Evolutionary conservation across 1,284 basidiomycete species (phyloP), one percentile per base, ranked within the genome.

Genomic region (Fomitopsis schrenkii): DNA sequence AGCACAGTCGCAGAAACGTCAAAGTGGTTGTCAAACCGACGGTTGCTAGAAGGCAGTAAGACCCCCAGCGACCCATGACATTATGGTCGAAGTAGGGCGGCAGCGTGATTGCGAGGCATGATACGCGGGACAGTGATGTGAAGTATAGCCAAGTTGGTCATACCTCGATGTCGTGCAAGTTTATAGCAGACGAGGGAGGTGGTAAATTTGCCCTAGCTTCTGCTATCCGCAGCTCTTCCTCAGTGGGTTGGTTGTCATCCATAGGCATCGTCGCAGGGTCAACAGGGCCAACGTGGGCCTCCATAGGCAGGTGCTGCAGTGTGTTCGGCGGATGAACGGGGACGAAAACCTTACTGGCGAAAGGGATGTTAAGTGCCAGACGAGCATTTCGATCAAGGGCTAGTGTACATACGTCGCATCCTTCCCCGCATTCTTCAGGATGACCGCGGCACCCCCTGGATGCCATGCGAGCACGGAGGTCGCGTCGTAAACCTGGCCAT

Each of bases 381-480:
- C 22, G 22, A 22, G 22, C 22, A 22, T 22, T 22, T 22, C 22
- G 22, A 22, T 22, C 22, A 22, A 22, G 22, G 22, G 22, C 22
- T 22, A 22, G 22, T 22, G 22, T 9, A 74, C 79, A 67, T 63
- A 79, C 77, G 83, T 83, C n/a, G 80, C 83, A 63, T 86, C 84
- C 64, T 77, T 78, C 9, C 84, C 83, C 2, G 83, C 80, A 46
- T 80, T 76, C 57, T 79, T 77, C 44, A 84, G 67, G 55, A 86
- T 79, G 22, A 82, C 75, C 26, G 74, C 76, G 4, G 75, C 71
- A 7, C 84, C 84, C 26, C 82, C 84, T 0, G 84, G 84, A 64
- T 86, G 84, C 53, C 74, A 68, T 33, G 78, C 76, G 54, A 85
- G 63, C 58, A 86, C 83, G 10, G 77, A 75, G 7, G 83, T 83